Evolutionary conservation across 2,329 filamentous ascomycete species (phyloP).

Genomic region (Pseudopithomyces maydicus): DNA sequence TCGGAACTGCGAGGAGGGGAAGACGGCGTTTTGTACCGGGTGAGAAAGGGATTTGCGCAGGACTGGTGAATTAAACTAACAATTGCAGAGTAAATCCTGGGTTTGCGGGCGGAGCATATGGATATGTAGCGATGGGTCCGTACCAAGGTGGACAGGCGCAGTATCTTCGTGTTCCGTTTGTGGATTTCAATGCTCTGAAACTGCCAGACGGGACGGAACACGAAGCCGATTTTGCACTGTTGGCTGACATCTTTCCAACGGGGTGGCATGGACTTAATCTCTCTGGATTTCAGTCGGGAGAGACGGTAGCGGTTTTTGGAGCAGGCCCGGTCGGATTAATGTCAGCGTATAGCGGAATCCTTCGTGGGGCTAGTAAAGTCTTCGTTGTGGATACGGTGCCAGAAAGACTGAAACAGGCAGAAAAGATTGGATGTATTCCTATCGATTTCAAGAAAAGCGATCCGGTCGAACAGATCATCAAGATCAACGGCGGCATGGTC

Average conservation of each 20-base stretch:
- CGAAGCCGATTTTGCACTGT: conserved; percentile 63
- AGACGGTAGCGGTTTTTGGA: conserved; percentile 68
- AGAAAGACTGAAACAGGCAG: conserved; percentile 62
- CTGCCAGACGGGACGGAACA: conserved; percentile 65
- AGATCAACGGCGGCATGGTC: conserved; percentile 64
- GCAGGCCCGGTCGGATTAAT: conserved; percentile 68
- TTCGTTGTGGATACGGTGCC: conserved; percentile 68
- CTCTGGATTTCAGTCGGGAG: conserved; percentile 64
- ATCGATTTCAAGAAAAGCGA: conserved; percentile 67
- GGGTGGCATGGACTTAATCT: conserved; percentile 64
- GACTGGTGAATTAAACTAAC: conserved; percentile 7
- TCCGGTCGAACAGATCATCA: conserved; percentile 65
- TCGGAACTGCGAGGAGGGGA: conserved; percentile 67
- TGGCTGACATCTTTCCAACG: conserved; percentile 57
- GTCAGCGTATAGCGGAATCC: conserved; percentile 66
- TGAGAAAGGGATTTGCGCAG: conserved; percentile 1
- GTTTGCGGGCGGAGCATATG: conserved; percentile 64
- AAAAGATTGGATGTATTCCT: conserved; percentile 65
- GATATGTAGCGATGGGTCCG: conserved; percentile 66
- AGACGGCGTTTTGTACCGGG: conserved; percentile 69
- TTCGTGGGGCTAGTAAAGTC: conserved; percentile 65
- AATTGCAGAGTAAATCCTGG: conserved; percentile 57
- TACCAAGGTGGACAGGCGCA: conserved; percentile 65
- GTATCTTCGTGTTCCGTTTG: conserved; percentile 68
- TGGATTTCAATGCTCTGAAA: conserved; percentile 69